A percentile compares a stretch with the other conserved stretches of the same genome.
Conservation (phyloP, 441 rosid species). For the Erysimum cheiri region DNA sequence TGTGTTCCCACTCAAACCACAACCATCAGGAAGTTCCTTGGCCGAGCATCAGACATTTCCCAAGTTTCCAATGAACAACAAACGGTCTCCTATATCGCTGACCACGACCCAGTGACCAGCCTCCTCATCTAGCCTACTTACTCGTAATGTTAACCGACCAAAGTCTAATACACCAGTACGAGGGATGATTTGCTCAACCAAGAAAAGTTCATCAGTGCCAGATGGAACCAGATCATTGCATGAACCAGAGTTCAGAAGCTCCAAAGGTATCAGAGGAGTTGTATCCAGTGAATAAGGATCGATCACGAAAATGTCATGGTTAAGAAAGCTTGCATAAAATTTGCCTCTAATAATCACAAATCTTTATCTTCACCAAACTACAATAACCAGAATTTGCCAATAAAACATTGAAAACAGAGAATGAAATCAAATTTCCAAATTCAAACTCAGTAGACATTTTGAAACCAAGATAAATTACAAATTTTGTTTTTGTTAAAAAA, state of each 20-base stretch:
- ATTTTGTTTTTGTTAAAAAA: no score
- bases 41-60: neutral
- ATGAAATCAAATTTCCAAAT: no score
- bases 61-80: neutral
- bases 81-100: neutral
- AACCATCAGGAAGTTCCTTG: neutral
- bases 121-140: conserved; percentile 6
- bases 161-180: neutral
- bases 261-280: neutral
- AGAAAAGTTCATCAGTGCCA: no score
- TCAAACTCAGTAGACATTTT: no score
- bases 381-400: neutral
- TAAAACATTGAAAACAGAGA: no score
- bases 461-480: no score
- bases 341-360: no score
- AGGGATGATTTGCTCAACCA: no score
- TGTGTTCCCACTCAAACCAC: conserved; percentile 13
- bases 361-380: neutral
- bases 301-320: neutral
- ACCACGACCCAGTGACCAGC: neutral
- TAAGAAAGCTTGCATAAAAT: neutral
- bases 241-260: no score
- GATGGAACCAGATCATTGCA: no score
- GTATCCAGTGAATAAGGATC: conserved; percentile 9
- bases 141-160: neutral